phyloP scores from a whole-genome alignment of 768 basidiomycete genomes.

The Postia placenta region DNA sequence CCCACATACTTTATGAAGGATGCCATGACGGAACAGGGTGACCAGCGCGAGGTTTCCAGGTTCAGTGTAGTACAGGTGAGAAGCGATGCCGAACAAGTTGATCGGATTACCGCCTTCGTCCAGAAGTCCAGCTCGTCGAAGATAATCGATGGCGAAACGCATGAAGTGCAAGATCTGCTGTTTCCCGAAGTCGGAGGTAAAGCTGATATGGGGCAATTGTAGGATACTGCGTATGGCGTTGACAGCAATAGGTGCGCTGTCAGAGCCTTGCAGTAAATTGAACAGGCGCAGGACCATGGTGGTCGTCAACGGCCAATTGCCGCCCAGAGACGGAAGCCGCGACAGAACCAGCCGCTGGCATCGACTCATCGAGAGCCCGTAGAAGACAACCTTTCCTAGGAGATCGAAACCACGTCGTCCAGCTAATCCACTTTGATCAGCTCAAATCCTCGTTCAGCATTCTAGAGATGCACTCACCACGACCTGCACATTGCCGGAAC shows the following conservation, averaged over 20 bases:
- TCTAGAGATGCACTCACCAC: conserved; percentile 22
- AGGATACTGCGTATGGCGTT: conserved; percentile 47
- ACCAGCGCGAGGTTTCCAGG: conserved; percentile 67
- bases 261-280: conserved; percentile 59
- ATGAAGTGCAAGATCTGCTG: conserved; percentile 60
- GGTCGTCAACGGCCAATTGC: conserved; percentile 61
- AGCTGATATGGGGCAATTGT: conserved; percentile 51
- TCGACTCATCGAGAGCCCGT: conserved; percentile 56
- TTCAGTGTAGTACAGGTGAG: conserved; percentile 60
- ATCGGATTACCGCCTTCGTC: conserved; percentile 49
- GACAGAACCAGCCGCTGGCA: conserved; percentile 62
- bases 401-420: conserved; percentile 68
- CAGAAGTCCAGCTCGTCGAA: conserved; percentile 51
- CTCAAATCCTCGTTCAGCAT: too few species aligned
- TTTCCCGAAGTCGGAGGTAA: conserved; percentile 47
- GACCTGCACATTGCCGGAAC: conserved; percentile 72
- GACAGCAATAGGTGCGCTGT: conserved; percentile 40
- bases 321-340: conserved; percentile 52
- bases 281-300: conserved; percentile 63
- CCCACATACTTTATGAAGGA: conserved; percentile 51
- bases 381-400: conserved; percentile 68
- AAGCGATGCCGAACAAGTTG: conserved; percentile 47
- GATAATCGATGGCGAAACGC: conserved; percentile 66
- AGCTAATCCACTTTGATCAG: too few species aligned
- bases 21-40: conserved; percentile 48